Evolutionary conservation across 371 early-diverging fungal species (phyloP).

Genomic region (Mortierella sp.): DNA sequence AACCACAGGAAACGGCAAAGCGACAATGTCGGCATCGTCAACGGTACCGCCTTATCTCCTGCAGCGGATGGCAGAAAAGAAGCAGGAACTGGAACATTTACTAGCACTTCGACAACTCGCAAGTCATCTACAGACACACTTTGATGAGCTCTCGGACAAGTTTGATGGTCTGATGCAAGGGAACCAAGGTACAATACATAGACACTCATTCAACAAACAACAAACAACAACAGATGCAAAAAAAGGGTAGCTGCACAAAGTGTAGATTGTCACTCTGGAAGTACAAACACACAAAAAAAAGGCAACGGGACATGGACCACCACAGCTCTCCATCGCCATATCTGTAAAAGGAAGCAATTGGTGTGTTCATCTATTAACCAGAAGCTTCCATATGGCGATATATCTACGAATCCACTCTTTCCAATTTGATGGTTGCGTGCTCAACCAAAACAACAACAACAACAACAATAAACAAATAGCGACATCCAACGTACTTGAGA

Average conservation of each 20-base stretch:
- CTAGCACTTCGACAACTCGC: slow-evolving; percentile 34
- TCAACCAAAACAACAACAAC: neutral
- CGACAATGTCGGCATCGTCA: slow-evolving; percentile 12
- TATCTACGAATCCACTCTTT: slow-evolving; percentile 2
- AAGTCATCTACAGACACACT: slow-evolving; percentile 40
- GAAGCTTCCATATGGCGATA: neutral
- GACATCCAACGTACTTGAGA: slow-evolving; percentile 43
- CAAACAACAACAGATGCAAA: neutral
- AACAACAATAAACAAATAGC: slow-evolving; percentile 24
- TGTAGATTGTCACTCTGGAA: neutral
- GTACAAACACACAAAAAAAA: neutral
- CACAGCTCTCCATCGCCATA: neutral
- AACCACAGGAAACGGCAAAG: neutral
- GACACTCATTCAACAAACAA: neutral
- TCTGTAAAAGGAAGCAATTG: neutral
- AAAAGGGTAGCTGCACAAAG: neutral
- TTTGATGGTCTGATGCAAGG: slow-evolving; percentile 49
- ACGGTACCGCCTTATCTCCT: slow-evolving; percentile 28
- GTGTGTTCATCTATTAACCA: neutral
- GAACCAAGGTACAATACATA: slow-evolving; percentile 33
- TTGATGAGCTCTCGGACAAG: slow-evolving; percentile 50
- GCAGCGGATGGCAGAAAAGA: slow-evolving; percentile 44
- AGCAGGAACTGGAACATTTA: slow-evolving; percentile 46
- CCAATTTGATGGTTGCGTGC: slow-evolving; percentile 1
- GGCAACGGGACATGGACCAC: neutral